Percentiles rank a stretch among this genome's conserved stretches.
phyloP scores from a whole-genome alignment of 371 early-diverging fungal genomes.

The Syncephalis fuscata region DNA sequence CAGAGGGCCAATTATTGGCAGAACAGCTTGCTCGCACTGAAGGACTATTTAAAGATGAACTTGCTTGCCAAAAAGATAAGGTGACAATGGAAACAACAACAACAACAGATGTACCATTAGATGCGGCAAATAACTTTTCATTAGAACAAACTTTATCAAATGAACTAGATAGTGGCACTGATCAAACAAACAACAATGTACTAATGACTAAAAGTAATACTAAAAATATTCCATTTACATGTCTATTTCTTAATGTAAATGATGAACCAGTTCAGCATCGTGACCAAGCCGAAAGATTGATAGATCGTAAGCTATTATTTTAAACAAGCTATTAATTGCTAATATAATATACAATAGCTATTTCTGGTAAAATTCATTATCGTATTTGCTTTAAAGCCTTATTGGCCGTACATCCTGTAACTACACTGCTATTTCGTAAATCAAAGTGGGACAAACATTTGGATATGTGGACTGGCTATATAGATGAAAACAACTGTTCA shows the following conservation, averaged over 20 bases:
- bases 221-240: too few relatives aligned
- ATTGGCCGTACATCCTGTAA: neutral
- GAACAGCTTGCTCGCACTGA: conserved; percentile 16
- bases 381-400: neutral
- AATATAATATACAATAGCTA: neutral
- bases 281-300: neutral
- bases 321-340: too few relatives aligned
- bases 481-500: conserved; percentile 5
- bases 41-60: too few relatives aligned
- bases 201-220: too few relatives aligned
- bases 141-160: too few relatives aligned
- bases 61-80: too few relatives aligned
- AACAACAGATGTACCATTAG: too few relatives aligned
- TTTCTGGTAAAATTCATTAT: conserved; percentile 3
- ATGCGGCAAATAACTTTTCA: too few relatives aligned
- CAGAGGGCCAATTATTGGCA: conserved; percentile 48
- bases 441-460: conserved; percentile 4
- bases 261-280: neutral
- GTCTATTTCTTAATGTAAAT: too few relatives aligned
- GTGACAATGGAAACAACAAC: too few relatives aligned
- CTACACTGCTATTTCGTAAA: neutral
- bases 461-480: conserved; percentile 4
- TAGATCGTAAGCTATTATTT: neutral
- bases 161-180: too few relatives aligned
- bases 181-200: too few relatives aligned